A percentile compares a stretch with the other conserved stretches of the same genome.
Conservation (phyloP, 768 basidiomycete genomes). For the Clavaria fumosa region DNA sequence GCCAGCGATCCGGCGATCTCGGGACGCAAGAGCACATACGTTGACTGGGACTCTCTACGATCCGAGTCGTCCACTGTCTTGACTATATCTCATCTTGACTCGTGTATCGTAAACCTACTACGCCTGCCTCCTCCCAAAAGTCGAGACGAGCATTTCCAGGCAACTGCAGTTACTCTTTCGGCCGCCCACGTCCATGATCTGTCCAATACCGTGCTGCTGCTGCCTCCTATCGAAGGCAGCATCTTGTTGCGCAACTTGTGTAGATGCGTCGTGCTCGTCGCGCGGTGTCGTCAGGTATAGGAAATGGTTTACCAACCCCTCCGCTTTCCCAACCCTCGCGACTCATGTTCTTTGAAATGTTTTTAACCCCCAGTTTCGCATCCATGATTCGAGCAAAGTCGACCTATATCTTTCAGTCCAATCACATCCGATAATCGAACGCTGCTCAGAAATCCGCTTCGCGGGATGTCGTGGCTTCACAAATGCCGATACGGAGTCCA, state of each 20-base stretch:
- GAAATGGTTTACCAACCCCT: no score
- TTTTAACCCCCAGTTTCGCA: slow-evolving; percentile 48
- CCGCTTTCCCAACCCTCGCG: no score
- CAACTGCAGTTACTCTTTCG: slow-evolving; percentile 21
- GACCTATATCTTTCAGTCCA: slow-evolving; percentile 50
- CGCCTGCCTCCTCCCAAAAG: slow-evolving; percentile 9
- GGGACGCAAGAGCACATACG: no score
- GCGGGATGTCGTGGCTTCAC: no score
- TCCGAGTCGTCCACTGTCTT: slow-evolving; percentile 32
- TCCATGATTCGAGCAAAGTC: slow-evolving; percentile 56
- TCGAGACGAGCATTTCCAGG: background rate
- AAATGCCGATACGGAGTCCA: no score
- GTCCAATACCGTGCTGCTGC: slow-evolving; percentile 42
- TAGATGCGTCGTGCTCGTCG: slow-evolving; percentile 49
- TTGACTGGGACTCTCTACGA: no score
- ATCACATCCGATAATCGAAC: slow-evolving; percentile 73
- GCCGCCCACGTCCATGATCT: slow-evolving; percentile 54
- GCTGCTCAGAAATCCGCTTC: slow-evolving; percentile 50
- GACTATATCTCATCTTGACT: slow-evolving; percentile 47
- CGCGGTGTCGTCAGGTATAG: slow-evolving; percentile 74
- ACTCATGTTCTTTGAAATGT: no score
- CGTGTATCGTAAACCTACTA: slow-evolving; percentile 59
- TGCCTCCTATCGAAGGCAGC: slow-evolving; percentile 55
- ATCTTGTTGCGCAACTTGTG: slow-evolving; percentile 51
- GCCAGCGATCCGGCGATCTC: no score